Conservation (phyloP, 1,284 basidiomycete genomes). For the Fomitiporia mediterranea region DNA sequence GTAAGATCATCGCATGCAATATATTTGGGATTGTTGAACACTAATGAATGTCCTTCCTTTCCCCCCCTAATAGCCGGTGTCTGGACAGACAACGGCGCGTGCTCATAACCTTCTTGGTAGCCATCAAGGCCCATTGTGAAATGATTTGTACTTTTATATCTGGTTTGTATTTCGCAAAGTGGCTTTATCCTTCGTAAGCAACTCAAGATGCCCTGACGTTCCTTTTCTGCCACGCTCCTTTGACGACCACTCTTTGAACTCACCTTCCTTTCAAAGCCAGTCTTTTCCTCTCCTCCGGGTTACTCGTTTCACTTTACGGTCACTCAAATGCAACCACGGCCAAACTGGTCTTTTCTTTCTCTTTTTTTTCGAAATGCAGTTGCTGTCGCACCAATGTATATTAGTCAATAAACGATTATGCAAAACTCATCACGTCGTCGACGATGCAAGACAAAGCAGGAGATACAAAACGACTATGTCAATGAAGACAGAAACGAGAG, state of each 20-base stretch:
- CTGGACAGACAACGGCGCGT: slow-evolving; percentile 35
- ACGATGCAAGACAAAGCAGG: background rate
- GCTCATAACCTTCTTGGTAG: too few relatives aligned
- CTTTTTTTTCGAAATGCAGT: background rate
- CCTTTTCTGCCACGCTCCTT: background rate
- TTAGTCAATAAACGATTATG: background rate
- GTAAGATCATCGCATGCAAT: background rate
- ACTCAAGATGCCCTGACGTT: background rate
- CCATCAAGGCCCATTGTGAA: too few relatives aligned
- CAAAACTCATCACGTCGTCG: too few relatives aligned
- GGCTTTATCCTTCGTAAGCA: too few relatives aligned
- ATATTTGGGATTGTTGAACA: background rate
- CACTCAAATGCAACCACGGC: background rate
- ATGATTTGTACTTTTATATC: too few relatives aligned
- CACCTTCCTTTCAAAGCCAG: too few relatives aligned
- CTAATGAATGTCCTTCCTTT: slow-evolving; percentile 11
- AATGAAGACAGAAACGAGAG: background rate
- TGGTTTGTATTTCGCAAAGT: too few relatives aligned
- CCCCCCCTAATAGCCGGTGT: slow-evolving; percentile 34
- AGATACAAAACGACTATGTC: background rate
- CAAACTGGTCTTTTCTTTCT: background rate
- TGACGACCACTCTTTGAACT: background rate
- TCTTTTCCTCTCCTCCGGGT: background rate
- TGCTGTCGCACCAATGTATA: slow-evolving; percentile 3
- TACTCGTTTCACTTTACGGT: background rate